Conservation (phyloP, 2,329 filamentous ascomycete genomes). For the Monosporascus sp. region DNA sequence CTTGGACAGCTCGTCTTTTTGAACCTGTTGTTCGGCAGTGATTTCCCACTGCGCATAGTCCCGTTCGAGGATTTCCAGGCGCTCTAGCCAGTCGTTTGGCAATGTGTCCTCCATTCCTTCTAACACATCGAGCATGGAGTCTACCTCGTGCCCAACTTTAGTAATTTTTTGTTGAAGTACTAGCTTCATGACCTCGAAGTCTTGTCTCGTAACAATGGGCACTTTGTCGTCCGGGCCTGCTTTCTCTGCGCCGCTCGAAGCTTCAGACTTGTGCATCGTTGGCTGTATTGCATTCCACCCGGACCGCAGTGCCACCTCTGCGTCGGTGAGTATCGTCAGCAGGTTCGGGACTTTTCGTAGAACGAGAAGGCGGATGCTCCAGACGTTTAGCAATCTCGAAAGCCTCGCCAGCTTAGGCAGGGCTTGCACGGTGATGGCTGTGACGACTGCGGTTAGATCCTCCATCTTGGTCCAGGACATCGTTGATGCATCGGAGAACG, state of each 20-base stretch:
- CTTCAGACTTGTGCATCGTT: conserved; percentile 9
- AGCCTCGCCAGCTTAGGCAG: conserved; percentile 76
- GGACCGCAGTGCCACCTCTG: conserved; percentile 57
- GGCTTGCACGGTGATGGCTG: conserved; percentile 84
- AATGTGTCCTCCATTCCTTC: conserved; percentile 81
- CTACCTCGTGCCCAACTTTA: conserved; percentile 66
- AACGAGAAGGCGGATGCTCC: conserved; percentile 72
- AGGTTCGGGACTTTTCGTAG: conserved; percentile 68
- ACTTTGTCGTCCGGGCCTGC: conserved; percentile 9
- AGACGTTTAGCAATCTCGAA: conserved; percentile 66
- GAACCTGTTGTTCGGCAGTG: conserved; percentile 67
- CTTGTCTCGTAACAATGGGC: conserved; percentile 34
- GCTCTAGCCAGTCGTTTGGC: conserved; percentile 81
- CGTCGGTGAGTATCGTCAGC: conserved; percentile 59
- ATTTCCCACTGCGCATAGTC: conserved; percentile 78
- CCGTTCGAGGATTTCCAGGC: conserved; percentile 73
- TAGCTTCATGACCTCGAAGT: conserved; percentile 53
- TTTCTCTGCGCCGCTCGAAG: conserved; percentile 1
- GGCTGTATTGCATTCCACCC: conserved; percentile 59
- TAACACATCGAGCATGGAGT: conserved; percentile 79
- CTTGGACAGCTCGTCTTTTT: conserved; percentile 55
- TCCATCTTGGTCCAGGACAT: conserved; percentile 66
- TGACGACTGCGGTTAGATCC: conserved; percentile 85
- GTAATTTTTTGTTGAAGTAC: conserved; percentile 65
- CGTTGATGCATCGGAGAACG: conserved; percentile 41